Evolutionary conservation across 83 land plant species (phyloP).

Genomic region (Isoetes engelmannii): DNA sequence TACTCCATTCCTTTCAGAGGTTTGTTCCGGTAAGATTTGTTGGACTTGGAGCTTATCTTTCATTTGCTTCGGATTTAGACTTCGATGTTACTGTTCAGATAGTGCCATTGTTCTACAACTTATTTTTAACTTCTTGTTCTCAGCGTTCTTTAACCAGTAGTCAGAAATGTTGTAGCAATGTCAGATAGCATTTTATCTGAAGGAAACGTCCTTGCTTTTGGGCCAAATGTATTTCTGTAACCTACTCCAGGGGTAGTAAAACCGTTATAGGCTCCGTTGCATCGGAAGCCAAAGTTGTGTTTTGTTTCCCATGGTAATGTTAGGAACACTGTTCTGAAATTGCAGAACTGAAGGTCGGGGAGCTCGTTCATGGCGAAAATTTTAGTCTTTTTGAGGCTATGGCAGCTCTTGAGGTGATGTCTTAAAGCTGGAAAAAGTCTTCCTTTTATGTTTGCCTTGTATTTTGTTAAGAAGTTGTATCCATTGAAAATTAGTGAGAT

Average conservation of each 20-base stretch:
- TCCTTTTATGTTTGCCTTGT: neutral
- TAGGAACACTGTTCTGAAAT: neutral
- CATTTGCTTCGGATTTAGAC: neutral
- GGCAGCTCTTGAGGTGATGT: slow-evolving; percentile 89
- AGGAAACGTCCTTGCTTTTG: neutral
- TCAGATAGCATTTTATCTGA: neutral
- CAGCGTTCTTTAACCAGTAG: neutral
- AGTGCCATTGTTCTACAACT: neutral
- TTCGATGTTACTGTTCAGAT: neutral
- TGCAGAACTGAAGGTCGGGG: slow-evolving; percentile 72
- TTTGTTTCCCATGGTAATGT: no score
- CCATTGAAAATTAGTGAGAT: neutral
- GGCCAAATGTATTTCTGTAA: no score
- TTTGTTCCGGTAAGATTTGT: slow-evolving; percentile 43
- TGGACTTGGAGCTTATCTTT: neutral
- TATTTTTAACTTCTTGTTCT: neutral
- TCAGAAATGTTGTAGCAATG: neutral
- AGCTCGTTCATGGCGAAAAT: slow-evolving; percentile 86
- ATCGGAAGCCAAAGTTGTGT: neutral
- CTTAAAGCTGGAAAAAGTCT: no score
- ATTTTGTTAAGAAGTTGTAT: neutral
- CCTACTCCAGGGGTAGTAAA: neutral
- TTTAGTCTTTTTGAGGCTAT: slow-evolving; percentile 91
- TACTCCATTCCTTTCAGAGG: slow-evolving; percentile 43
- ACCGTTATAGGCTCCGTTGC: neutral